Percentiles rank a stretch among this genome's conserved stretches.
Conservation (phyloP, 495 filamentous ascomycete species). For the Penicillium roqueforti region DNA sequence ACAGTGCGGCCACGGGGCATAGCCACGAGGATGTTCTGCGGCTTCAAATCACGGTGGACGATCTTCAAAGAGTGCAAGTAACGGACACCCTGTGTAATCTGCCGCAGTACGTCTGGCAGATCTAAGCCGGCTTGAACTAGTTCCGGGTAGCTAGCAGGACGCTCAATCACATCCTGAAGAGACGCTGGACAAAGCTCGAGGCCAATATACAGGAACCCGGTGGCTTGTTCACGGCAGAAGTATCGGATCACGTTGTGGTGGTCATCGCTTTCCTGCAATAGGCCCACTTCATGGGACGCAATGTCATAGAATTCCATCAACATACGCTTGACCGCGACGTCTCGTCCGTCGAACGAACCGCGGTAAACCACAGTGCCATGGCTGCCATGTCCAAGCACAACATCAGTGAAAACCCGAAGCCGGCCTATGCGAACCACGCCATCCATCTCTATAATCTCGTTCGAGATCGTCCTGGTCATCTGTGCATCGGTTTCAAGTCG, state of each 20-base stretch:
- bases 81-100: slow-evolving; percentile 80
- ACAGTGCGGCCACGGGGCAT: slow-evolving; percentile 43
- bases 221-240: slow-evolving; percentile 80
- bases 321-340: slow-evolving; percentile 96
- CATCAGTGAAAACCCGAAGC: slow-evolving; percentile 67
- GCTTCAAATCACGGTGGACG: slow-evolving; percentile 95
- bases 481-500: slow-evolving; percentile 56
- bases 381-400: slow-evolving; percentile 73
- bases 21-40: slow-evolving; percentile 88
- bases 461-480: slow-evolving; percentile 35
- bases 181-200: slow-evolving; percentile 94
- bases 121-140: slow-evolving; percentile 50
- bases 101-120: slow-evolving; percentile 65
- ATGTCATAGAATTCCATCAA: slow-evolving; percentile 91
- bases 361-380: slow-evolving; percentile 83
- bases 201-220: slow-evolving; percentile 93
- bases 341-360: slow-evolving; percentile 82
- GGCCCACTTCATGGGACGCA: slow-evolving; percentile 85
- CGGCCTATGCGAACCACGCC: slow-evolving; percentile 64
- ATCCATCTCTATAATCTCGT: slow-evolving; percentile 40
- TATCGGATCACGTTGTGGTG: slow-evolving; percentile 97
- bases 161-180: slow-evolving; percentile 80
- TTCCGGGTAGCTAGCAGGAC: slow-evolving; percentile 57
- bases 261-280: slow-evolving; percentile 89
- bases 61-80: slow-evolving; percentile 91